Conservation (phyloP, 2,329 filamentous ascomycete genomes). For the Colletotrichum sp. region DNA sequence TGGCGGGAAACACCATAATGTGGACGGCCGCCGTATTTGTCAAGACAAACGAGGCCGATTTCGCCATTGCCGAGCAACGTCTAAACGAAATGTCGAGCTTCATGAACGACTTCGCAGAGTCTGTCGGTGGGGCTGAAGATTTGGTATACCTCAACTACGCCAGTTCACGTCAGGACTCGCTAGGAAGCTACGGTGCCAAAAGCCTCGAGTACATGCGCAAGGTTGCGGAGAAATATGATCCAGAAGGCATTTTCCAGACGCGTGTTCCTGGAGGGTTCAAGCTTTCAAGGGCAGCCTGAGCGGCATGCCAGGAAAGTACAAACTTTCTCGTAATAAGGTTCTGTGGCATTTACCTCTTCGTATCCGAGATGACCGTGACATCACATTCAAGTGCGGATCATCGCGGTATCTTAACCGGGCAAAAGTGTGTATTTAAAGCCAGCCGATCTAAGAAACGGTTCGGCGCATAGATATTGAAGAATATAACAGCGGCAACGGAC, state of each 20-base stretch:
- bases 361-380: too few species aligned
- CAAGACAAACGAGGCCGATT: neutral
- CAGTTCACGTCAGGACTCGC: constrained; percentile 29
- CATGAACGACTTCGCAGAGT: constrained; percentile 25
- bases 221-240: constrained; percentile 32
- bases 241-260: constrained; percentile 31
- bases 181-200: constrained; percentile 30
- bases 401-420: too few species aligned
- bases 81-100: constrained; percentile 19
- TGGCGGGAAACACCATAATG: neutral
- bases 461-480: too few species aligned
- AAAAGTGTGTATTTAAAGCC: too few species aligned
- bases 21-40: neutral
- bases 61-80: constrained; percentile 21
- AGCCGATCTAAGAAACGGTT: too few species aligned
- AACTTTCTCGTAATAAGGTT: too few species aligned
- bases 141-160: constrained; percentile 38
- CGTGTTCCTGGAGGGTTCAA: constrained; percentile 37
- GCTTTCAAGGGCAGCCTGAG: neutral
- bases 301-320: fast-evolving
- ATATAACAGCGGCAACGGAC: too few species aligned
- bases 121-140: constrained; percentile 24
- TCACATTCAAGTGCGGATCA: too few species aligned
- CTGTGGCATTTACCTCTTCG: too few species aligned
- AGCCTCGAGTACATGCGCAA: constrained; percentile 29